These are phyloP conservation scores for Aureobasidium namibiae DNA, from an alignment of 2,329 filamentous ascomycete genomes.

Conservation along the genomic window DNA sequence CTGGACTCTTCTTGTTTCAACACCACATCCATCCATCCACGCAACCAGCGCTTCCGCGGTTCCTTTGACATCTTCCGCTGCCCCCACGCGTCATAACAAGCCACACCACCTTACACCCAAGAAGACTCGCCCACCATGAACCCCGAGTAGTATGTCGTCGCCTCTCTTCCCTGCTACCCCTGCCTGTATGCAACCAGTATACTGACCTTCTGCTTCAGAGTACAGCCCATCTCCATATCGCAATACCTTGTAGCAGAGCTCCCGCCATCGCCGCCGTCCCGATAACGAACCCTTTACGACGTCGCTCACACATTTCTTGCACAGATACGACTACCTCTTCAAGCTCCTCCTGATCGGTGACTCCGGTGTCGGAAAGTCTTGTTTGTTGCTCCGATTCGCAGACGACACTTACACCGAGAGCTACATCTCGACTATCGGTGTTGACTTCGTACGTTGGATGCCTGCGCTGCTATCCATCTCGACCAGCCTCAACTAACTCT, in stretches of 20 bases:
- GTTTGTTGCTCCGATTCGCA: constrained; percentile 92
- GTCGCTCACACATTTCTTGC: constrained; percentile 8
- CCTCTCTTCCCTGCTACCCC: constrained; percentile 16
- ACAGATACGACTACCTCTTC: constrained; percentile 99
- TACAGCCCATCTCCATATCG: background rate
- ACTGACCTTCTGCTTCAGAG: background rate
- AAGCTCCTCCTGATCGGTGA: constrained; percentile 99
- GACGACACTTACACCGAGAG: constrained; percentile 99
- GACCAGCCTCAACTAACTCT: constrained; percentile 24
- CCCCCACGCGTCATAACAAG: constrained; percentile 8
- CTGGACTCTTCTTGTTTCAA: background rate
- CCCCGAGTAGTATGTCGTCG: constrained; percentile 72
- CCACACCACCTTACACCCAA: background rate
- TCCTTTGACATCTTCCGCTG: background rate
- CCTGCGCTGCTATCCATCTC: background rate
- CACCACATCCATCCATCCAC: background rate
- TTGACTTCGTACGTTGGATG: constrained; percentile 76
- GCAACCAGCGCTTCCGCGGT: background rate
- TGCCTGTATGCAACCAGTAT: background rate
- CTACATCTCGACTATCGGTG: constrained; percentile 99
- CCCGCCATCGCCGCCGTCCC: background rate
- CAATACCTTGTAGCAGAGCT: background rate
- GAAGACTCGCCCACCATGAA: constrained; percentile 57
- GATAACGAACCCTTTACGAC: constrained; percentile 8
- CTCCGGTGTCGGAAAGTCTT: constrained; percentile 99